A percentile compares a stretch with the other conserved stretches of the same genome.
These are phyloP conservation scores for Saturnispora halmiae DNA, from an alignment of 805 yeast species.

Conservation along the genomic window DNA sequence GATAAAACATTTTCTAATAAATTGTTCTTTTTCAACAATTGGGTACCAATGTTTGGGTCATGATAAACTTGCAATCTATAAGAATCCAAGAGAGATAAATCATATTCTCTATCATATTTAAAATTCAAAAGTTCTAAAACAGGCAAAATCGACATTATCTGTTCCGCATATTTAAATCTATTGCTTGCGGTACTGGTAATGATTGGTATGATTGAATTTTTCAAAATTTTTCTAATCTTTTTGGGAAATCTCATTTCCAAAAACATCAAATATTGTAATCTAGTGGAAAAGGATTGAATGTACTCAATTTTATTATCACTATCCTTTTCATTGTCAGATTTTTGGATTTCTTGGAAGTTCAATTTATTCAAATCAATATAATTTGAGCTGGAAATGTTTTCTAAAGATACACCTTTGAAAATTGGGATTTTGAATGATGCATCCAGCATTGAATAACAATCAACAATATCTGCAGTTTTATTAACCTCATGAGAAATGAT, in stretches of 20 bases:
- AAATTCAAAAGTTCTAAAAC: constrained; percentile 38
- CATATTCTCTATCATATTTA: constrained; percentile 41
- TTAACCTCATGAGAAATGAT: constrained; percentile 6
- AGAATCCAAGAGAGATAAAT: constrained; percentile 26
- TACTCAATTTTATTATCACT: constrained; percentile 3
- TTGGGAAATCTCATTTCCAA: constrained; percentile 56
- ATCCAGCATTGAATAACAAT: constrained; percentile 19
- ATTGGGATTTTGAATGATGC: constrained; percentile 29
- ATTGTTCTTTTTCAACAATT: constrained; percentile 32
- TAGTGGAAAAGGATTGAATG: not conserved
- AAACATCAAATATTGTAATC: constrained; percentile 49
- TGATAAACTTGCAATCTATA: constrained; percentile 26
- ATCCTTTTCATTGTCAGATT: not conserved
- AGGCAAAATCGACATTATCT: constrained; percentile 48
- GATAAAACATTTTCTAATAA: constrained; percentile 37
- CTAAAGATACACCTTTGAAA: constrained; percentile 18
- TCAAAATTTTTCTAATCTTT: constrained; percentile 37
- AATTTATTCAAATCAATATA: constrained; percentile 2
- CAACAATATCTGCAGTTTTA: not conserved
- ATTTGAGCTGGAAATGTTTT: constrained; percentile 2
- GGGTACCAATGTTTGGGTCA: constrained; percentile 29
- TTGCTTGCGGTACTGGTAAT: constrained; percentile 40
- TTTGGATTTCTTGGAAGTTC: constrained; percentile 3
- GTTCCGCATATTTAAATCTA: constrained; percentile 43
- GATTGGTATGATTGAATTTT: constrained; percentile 44